Percentiles rank a stretch among this genome's conserved stretches.
Conservation (phyloP, 306 rosid species). For the Sesbania bispinosa region DNA sequence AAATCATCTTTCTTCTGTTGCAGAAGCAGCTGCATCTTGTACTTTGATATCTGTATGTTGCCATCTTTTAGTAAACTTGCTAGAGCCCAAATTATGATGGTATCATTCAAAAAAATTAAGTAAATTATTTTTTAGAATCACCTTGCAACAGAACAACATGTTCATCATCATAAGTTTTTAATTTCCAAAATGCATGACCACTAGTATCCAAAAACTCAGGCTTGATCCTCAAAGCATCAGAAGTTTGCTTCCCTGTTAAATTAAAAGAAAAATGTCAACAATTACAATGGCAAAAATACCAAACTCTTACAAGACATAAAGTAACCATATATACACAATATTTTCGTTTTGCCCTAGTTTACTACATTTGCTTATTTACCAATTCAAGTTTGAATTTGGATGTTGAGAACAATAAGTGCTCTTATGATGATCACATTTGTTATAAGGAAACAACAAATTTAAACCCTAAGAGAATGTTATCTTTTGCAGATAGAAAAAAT, state of each 20-base stretch:
- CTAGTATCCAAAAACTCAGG: constrained; percentile 23
- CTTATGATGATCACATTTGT: constrained; percentile 1
- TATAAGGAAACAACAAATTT: not conserved
- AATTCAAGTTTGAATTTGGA: not conserved
- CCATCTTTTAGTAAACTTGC: not conserved
- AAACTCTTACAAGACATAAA: not conserved
- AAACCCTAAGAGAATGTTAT: not conserved
- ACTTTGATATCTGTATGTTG: constrained; percentile 26
- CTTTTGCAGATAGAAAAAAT: not conserved
- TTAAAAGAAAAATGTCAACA: not conserved
- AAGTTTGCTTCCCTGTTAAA: constrained; percentile 14
- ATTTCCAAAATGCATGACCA: constrained; percentile 37
- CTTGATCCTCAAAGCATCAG: constrained; percentile 30
- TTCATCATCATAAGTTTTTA: constrained; percentile 13
- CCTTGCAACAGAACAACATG: constrained; percentile 38
- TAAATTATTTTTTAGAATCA: not conserved
- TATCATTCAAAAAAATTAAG: not conserved
- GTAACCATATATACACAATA: not conserved
- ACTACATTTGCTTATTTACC: not conserved
- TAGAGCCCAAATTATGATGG: not conserved
- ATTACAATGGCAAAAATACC: not conserved
- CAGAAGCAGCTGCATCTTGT: not conserved
- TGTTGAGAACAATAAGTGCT: not conserved
- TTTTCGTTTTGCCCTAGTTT: not conserved
- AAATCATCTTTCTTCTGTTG: constrained; percentile 35